Evolutionary conservation across 768 basidiomycete species (phyloP), one percentile per base, ranked within the genome.

Genomic region (Amanita muscaria): DNA sequence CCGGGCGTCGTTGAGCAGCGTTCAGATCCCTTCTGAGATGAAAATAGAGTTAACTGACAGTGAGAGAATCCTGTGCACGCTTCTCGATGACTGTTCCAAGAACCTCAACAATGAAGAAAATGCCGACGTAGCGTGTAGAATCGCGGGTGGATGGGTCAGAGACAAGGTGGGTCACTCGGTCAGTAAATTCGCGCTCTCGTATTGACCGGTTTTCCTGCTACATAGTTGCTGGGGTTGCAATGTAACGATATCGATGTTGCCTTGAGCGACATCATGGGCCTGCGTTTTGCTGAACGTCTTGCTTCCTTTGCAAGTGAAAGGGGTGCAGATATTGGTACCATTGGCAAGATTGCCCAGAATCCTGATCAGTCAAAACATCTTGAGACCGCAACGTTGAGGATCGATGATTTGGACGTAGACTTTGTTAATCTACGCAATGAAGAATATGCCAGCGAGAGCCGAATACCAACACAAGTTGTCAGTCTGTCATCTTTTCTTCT

Each of bases 321-420:
- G 55, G 66, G 72, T 10, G 54, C 83, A 10, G 53, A 69, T 24
- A 70, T 76, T 3, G 78, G 78, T 24, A 67, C 70, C 7, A 76
- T 94, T 39, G 76, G 83, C 16, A 89, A 82, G 59, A 88, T 99
- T 47, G 88, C 88, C 47, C 80, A 82, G 49, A 98, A 98, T 58
- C 94, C 96, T 0, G 91, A 92, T 32, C 94, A 98, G 65, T 93
- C 89, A 24, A 99, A 99, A 59, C 96, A 99, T 64, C 74, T 99
- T 23, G 94, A 98, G 64, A 97, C 96, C 1, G 93, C 93, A 2
- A 83, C 83, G 32, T 82, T 90, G 30, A 79, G 76, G 33, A 65
- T 98, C 25, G 68, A 88, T 43, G 91, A 76, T 2, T 64, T 87
- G 36, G 88, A 92, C 47, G 69, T 98, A 37, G 96, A 99, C 61